phyloP scores from a whole-genome alignment of 164 flowering plant species.

The Cinnamomum micranthum region DNA sequence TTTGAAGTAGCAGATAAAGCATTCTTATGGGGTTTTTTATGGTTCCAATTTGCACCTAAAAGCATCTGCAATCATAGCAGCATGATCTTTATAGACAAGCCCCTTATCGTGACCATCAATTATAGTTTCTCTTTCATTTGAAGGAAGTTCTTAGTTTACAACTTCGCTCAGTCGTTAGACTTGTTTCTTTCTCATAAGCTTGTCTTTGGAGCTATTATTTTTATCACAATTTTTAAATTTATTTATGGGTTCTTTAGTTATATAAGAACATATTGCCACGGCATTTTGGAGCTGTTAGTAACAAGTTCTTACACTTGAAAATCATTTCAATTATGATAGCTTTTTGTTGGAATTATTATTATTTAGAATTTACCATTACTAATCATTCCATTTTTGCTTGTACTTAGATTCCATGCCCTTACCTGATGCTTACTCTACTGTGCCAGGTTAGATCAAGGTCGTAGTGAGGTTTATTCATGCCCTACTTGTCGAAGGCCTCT shows the following conservation, averaged over 20 bases:
- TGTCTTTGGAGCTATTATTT: neutral
- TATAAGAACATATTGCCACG: too few species aligned
- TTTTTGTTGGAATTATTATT: neutral
- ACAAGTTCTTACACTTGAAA: neutral
- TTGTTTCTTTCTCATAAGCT: neutral
- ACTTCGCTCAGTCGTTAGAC: neutral
- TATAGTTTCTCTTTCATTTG: too few species aligned
- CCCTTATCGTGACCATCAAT: too few species aligned
- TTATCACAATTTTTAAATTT: too few species aligned
- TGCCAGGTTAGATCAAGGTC: slow-evolving; percentile 94
- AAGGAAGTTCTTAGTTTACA: neutral
- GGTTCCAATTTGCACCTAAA: too few species aligned
- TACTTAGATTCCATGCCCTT: slow-evolving; percentile 2
- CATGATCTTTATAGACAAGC: too few species aligned
- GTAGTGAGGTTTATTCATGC: slow-evolving; percentile 70
- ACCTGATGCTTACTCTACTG: slow-evolving; percentile 4
- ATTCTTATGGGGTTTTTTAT: too few species aligned
- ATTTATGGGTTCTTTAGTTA: too few species aligned
- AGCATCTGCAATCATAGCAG: too few species aligned
- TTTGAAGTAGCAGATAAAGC: too few species aligned
- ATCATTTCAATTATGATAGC: neutral
- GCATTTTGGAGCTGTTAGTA: neutral
- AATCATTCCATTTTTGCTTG: neutral
- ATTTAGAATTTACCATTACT: neutral
- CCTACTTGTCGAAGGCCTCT: slow-evolving; percentile 98